These are phyloP conservation scores for Blastobotrys capitulatus DNA, from an alignment of 1,139 yeast genomes.

Conservation along the genomic window DNA sequence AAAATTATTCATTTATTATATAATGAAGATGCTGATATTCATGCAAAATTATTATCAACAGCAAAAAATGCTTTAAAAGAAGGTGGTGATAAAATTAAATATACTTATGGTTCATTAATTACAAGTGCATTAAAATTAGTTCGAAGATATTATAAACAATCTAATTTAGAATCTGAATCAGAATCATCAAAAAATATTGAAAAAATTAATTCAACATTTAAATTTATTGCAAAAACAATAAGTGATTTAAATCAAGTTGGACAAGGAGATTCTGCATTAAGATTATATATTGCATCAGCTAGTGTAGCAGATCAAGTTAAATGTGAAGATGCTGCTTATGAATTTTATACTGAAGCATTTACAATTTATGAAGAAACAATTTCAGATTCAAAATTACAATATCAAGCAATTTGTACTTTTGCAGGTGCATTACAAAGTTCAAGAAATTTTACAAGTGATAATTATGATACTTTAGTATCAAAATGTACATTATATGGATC, in stretches of 20 bases:
- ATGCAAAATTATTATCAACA: conserved; percentile 51
- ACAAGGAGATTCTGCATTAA: conserved; percentile 46
- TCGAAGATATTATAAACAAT: conserved; percentile 38
- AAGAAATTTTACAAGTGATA: conserved; percentile 52
- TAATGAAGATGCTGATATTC: conserved; percentile 45
- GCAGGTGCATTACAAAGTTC: conserved; percentile 59
- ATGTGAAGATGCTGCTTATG: conserved; percentile 67
- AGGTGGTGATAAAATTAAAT: conserved; percentile 50
- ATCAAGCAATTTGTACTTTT: conserved; percentile 48
- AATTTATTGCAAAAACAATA: conserved; percentile 64
- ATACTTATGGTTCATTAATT: conserved; percentile 72
- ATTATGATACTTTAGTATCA: conserved; percentile 75
- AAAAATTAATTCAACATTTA: conserved; percentile 52
- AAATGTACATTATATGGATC: conserved; percentile 86
- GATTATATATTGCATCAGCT: conserved; percentile 43
- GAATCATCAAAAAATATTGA: too few species aligned
- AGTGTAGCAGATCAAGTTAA: conserved; percentile 70
- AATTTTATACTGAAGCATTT: conserved; percentile 83
- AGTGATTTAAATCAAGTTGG: conserved; percentile 59
- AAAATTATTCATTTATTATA: conserved; percentile 61
- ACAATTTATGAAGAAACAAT: conserved; percentile 80
- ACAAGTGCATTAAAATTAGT: conserved; percentile 55
- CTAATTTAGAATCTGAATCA: conserved; percentile 27
- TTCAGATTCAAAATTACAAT: conserved; percentile 57
- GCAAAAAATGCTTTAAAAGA: conserved; percentile 52